Evolutionary conservation across 192 early-diverging fungal genomes (phyloP).

Genomic region (Coemansia sp.): DNA sequence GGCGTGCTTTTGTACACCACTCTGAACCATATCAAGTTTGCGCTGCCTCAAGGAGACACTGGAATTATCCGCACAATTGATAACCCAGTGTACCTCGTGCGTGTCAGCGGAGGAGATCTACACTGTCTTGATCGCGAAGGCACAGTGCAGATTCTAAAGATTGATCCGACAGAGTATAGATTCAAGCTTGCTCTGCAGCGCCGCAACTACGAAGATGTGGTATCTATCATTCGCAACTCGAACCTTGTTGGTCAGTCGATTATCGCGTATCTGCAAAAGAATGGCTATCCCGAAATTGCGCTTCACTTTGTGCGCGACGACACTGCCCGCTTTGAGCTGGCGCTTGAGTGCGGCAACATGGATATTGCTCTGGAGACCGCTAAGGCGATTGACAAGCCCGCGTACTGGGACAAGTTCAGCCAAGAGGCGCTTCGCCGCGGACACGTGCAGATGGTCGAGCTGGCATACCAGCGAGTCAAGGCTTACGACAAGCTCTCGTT

Average conservation of each 20-base stretch:
- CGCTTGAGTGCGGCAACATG: slow-evolving; percentile 94
- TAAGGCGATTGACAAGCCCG: slow-evolving; percentile 82
- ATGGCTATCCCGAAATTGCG: slow-evolving; percentile 98
- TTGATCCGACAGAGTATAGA: slow-evolving; percentile 98
- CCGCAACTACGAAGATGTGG: slow-evolving; percentile 93
- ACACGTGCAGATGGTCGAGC: slow-evolving; percentile 80
- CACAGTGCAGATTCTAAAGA: slow-evolving; percentile 78
- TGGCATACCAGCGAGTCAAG: slow-evolving; percentile 87
- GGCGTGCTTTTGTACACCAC: slow-evolving; percentile 95
- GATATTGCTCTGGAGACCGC: slow-evolving; percentile 95
- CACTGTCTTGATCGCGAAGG: slow-evolving; percentile 90
- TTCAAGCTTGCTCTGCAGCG: slow-evolving; percentile 94
- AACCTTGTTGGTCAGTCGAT: slow-evolving; percentile 98
- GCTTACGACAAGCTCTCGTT: slow-evolving; percentile 94
- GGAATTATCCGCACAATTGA: slow-evolving; percentile 97
- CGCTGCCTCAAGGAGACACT: slow-evolving; percentile 90
- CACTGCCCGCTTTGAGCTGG: slow-evolving; percentile 94
- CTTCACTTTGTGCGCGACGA: slow-evolving; percentile 98
- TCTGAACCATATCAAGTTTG: slow-evolving; percentile 98
- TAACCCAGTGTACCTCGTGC: slow-evolving; percentile 89
- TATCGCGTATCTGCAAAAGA: slow-evolving; percentile 99
- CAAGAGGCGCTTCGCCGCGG: slow-evolving; percentile 89
- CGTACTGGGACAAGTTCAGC: slow-evolving; percentile 88
- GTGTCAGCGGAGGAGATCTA: slow-evolving; percentile 82
- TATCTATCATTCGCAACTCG: slow-evolving; percentile 92